Conservation (phyloP, 768 basidiomycete species). For the Tylopilus sp. region DNA sequence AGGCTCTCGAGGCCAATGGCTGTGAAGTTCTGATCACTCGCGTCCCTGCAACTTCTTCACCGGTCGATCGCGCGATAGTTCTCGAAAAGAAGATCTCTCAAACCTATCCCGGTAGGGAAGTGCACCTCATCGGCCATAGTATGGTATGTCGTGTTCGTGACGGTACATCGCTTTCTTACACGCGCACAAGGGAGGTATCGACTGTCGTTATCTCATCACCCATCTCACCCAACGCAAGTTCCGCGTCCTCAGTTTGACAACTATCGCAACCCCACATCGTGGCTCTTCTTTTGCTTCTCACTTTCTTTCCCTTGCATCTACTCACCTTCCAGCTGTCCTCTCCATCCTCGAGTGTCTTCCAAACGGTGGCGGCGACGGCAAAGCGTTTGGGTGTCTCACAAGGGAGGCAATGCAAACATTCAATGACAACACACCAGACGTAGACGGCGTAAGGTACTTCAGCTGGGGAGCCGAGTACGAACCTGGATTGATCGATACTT, state of each 20-base stretch:
- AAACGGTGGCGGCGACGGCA: constrained; percentile 92
- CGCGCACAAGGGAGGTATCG: constrained; percentile 78
- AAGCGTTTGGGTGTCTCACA: constrained; percentile 88
- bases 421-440: constrained; percentile 82
- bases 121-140: constrained; percentile 86
- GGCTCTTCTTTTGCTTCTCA: constrained; percentile 94
- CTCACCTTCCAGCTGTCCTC: constrained; percentile 66
- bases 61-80: constrained; percentile 84
- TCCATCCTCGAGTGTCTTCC: constrained; percentile 79
- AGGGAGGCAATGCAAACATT: constrained; percentile 82
- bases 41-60: constrained; percentile 89
- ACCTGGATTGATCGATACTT: constrained; percentile 89
- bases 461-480: constrained; percentile 93
- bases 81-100: constrained; percentile 80
- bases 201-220: constrained; percentile 86
- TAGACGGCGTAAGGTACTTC: constrained; percentile 78
- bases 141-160: constrained; percentile 46
- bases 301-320: constrained; percentile 69
- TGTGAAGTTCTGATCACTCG: constrained; percentile 89
- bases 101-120: constrained; percentile 73
- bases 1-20: constrained; percentile 86
- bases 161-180: not conserved
- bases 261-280: constrained; percentile 92
- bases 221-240: constrained; percentile 77
- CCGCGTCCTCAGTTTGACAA: constrained; percentile 82